phyloP scores from a whole-genome alignment of 257 asterid genomes.

The Ajuga chamaepitys region DNA sequence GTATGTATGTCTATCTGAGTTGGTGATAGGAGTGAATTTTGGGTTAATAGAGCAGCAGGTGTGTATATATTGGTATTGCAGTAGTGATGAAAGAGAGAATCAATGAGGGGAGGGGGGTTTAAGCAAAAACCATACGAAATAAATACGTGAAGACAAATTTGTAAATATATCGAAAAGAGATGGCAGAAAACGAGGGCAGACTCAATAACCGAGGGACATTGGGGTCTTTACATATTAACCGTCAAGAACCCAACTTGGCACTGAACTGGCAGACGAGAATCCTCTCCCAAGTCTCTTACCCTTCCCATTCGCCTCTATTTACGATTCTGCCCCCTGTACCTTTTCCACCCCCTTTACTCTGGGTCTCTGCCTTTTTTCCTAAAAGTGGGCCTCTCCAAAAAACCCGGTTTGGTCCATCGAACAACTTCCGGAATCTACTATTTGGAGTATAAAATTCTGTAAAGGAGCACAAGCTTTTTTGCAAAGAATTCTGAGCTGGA shows the following conservation, averaged over 20 bases:
- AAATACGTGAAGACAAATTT: slow-evolving; percentile 10
- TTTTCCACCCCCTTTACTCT: not conserved
- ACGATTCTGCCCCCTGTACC: slow-evolving; percentile 5
- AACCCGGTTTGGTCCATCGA: not conserved
- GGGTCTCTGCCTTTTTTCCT: not conserved
- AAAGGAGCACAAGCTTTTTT: too few species aligned
- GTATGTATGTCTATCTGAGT: not conserved
- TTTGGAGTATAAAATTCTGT: too few species aligned
- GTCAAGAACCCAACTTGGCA: slow-evolving; percentile 14
- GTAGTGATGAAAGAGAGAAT: not conserved
- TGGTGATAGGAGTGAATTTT: slow-evolving; percentile 1
- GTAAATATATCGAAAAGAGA: slow-evolving; percentile 14
- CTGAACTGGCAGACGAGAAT: slow-evolving; percentile 1
- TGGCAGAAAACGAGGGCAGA: slow-evolving; percentile 10
- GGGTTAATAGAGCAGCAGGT: slow-evolving; percentile 19
- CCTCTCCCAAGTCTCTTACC: not conserved
- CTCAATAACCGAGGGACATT: slow-evolving; percentile 23
- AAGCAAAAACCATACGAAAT: not conserved
- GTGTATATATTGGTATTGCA: not conserved
- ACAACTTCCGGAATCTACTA: not conserved
- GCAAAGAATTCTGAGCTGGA: too few species aligned
- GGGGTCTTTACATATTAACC: slow-evolving; percentile 14
- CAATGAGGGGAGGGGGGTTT: slow-evolving; percentile 24
- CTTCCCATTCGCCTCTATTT: not conserved
- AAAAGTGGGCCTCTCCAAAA: not conserved